Conservation (phyloP, 495 filamentous ascomycete species). For the Aspergillus steynii region DNA sequence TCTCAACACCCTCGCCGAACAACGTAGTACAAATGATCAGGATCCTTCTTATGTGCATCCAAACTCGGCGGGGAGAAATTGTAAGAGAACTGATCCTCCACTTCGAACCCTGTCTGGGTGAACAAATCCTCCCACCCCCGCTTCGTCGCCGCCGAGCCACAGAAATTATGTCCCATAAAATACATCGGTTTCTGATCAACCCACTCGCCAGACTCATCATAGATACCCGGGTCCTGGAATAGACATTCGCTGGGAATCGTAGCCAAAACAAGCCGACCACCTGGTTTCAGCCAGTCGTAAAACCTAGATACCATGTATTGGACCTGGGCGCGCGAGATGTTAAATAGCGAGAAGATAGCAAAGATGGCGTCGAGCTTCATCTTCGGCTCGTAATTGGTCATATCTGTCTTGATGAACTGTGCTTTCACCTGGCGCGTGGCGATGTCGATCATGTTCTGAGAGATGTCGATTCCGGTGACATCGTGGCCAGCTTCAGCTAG, state of each 20-base stretch:
- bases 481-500: slow-evolving; percentile 30
- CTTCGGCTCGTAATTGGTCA: slow-evolving; percentile 1
- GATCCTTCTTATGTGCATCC: slow-evolving; percentile 6
- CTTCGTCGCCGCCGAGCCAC: slow-evolving; percentile 3
- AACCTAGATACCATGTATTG: not conserved
- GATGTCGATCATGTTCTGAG: slow-evolving; percentile 25
- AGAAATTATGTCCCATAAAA: slow-evolving; percentile 7
- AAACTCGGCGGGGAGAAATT: not conserved
- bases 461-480: slow-evolving; percentile 32
- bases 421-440: slow-evolving; percentile 5
- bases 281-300: slow-evolving; percentile 3
- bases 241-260: not conserved
- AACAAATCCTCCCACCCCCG: not conserved
- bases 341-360: slow-evolving; percentile 3
- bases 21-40: slow-evolving; percentile 25
- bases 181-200: slow-evolving; percentile 8
- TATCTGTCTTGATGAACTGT: slow-evolving; percentile 2
- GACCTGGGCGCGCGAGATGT: not conserved
- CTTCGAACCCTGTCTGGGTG: not conserved
- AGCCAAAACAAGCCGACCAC: slow-evolving; percentile 3
- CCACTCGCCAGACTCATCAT: slow-evolving; percentile 5
- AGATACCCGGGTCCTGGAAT: not conserved
- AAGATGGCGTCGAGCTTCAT: not conserved
- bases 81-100: not conserved
- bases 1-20: too few relatives aligned